Evolutionary conservation across 2,329 filamentous ascomycete genomes (phyloP), one percentile per base, ranked within the genome.

Genomic region (Fusarium albosuccineum): DNA sequence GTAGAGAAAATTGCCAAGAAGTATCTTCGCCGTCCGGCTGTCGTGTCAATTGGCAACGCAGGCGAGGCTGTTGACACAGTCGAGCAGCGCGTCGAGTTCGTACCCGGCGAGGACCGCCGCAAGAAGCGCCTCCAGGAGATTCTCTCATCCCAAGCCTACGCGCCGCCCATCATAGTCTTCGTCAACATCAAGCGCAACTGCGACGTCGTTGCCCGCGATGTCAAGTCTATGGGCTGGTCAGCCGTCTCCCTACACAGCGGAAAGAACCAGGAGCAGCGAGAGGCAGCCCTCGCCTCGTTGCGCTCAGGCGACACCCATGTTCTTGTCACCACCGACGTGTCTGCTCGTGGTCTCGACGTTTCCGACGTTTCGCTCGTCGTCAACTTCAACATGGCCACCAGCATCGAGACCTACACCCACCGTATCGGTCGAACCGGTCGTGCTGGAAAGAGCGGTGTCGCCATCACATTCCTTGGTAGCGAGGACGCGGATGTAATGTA

Each of bases 181-280:
- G 96, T 99, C 87, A 99, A 99, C 80, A 97, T 98, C 89, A 98
- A 98, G 82, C 92, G 94, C 73, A 98, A 98, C 82, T 98, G 95
- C 82, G 96, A 99, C 78, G 92, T 93, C 61, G 91, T 99, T 48
- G 95, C 95, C 4, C 88, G 93, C 64, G 95, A 98, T 76, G 96
- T 99, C 83, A 96, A 97, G 76, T 87, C 92, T 53, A 96, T 96
- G 89, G 96, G 96, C 72, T 96, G 94, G 85, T 92, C 89, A 17
- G 89, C 91, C 8, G 94, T 97, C 73, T 97, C 95, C 0, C 83
- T 99, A 33, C 96, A 99, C 82, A 95, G 96, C 66, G 93, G 90
- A 82, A 99, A 99, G 81, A 97, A 95, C 0, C 96, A 99, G 81
- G 96, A 98, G 63, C 96, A 99, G 86, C 91, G 96, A 85, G 96